Evolutionary conservation across 2,329 filamentous ascomycete species (phyloP).

Genomic region (Ophiobolus disseminans): DNA sequence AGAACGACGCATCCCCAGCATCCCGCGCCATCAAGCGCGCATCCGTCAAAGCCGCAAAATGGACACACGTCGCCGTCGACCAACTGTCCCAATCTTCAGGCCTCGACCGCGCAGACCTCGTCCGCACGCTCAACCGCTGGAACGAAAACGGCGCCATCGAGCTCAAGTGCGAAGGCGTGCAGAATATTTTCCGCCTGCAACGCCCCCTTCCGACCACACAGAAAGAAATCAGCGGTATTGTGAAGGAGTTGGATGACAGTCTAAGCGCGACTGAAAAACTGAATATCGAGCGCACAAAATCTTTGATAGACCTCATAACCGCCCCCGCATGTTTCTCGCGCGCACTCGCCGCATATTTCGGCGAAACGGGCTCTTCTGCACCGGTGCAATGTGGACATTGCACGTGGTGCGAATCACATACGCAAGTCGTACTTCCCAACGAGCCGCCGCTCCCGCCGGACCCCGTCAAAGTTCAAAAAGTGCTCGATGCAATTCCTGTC

Average conservation of each 20-base stretch:
- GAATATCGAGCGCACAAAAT: constrained; percentile 58
- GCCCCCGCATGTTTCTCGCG: constrained; percentile 59
- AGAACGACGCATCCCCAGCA: constrained; percentile 51
- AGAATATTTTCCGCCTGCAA: constrained; percentile 62
- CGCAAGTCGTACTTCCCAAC: constrained; percentile 46
- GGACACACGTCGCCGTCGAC: constrained; percentile 59
- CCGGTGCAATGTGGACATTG: constrained; percentile 63
- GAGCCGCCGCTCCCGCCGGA: constrained; percentile 52
- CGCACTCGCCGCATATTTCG: constrained; percentile 64
- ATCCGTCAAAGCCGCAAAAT: constrained; percentile 53
- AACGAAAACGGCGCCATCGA: constrained; percentile 59
- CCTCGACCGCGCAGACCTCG: constrained; percentile 55
- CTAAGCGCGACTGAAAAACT: constrained; percentile 62
- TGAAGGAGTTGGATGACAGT: constrained; percentile 57
- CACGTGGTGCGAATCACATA: constrained; percentile 54
- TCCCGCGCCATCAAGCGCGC: constrained; percentile 54
- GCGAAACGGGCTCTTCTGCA: constrained; percentile 49
- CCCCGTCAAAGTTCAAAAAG: constrained; percentile 47
- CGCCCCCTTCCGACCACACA: constrained; percentile 54
- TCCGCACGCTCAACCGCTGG: constrained; percentile 64
- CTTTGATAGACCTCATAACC: constrained; percentile 63
- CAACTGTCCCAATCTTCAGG: constrained; percentile 38
- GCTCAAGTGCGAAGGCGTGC: constrained; percentile 60
- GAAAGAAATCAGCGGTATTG: constrained; percentile 55
- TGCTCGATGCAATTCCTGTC: constrained; percentile 56